Evolutionary conservation across 352 stramenopile species (phyloP), one percentile per base, ranked within the genome.

Genomic region (Globisporangium heterothallicum): DNA sequence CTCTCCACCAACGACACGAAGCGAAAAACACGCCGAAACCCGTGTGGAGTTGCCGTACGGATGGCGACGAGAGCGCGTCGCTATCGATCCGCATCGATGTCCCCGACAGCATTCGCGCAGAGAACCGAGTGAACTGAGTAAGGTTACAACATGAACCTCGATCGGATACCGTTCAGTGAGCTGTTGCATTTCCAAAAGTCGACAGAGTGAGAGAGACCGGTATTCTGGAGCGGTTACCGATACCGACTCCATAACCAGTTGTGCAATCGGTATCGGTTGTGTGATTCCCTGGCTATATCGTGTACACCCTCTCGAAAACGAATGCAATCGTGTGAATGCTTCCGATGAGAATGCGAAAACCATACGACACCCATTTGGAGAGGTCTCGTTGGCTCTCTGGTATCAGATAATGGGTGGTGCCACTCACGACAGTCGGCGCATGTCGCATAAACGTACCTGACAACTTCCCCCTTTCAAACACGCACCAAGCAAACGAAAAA

Each of bases 1-100:
- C 54, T 16, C 46, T 83, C 21, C 67, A 78, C 34, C 61, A 68
- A 29, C 85, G 77, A 59, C 70, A 84, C 47, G 72, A 86, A 35
- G 45, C 49, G 12, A 85, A 81, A 43, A 66, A 62, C 25, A 40
- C 51, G 25, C 52, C 53, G 16, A 55, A 50, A 10, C 22, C 3
- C 10, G 69, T 58, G 29, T 88, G 77, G 77, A 73, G 46, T 45
- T 88, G 72, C 43, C 68, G 66, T 22, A 64, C 58, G 25, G 56
- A 74, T 49, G 62, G 19, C 10, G 26, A 32, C 19, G 53, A 59
- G 62, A 72, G 14, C 60, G 32, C 32, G 32, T 38, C 32, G 32
- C 32, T 38, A 10, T 38, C 32, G 32, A 38, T 38, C 8, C 32
- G 32, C 32, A 38, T 38, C 32, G 10, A 2, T 8, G n/a, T 38